Evolutionary conservation across 1,284 basidiomycete species (phyloP).

Genomic region (Ceratobasidium sp.): DNA sequence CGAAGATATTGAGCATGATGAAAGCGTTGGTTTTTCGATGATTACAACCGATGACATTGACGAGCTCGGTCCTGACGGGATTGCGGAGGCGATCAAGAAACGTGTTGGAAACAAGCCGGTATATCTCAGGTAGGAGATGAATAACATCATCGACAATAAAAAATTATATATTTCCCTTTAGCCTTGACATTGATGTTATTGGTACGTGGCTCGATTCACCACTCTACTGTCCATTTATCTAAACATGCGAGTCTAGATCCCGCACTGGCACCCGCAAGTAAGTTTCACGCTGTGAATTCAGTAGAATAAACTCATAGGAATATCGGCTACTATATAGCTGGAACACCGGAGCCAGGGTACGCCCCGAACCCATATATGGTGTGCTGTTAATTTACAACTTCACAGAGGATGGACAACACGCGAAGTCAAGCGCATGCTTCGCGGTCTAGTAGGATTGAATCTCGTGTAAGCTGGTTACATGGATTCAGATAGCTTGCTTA

Average conservation of each 20-base stretch:
- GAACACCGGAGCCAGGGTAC: slow-evolving; percentile 78
- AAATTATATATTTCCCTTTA: neutral
- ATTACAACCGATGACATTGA: slow-evolving; percentile 42
- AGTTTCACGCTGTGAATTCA: slow-evolving; percentile 50
- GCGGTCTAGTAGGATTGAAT: slow-evolving; percentile 77
- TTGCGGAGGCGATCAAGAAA: slow-evolving; percentile 60
- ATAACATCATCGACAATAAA: neutral
- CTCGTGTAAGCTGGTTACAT: slow-evolving; percentile 64
- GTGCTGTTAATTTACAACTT: neutral
- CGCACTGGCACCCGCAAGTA: slow-evolving; percentile 78
- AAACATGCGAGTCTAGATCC: slow-evolving; percentile 61
- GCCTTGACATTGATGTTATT: slow-evolving; percentile 80
- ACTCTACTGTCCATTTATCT: slow-evolving; percentile 51
- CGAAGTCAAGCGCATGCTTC: slow-evolving; percentile 78
- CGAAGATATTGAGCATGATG: slow-evolving; percentile 67
- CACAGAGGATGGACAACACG: slow-evolving; percentile 73
- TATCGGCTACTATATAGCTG: slow-evolving; percentile 55
- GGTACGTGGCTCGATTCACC: slow-evolving; percentile 52
- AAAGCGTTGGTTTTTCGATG: slow-evolving; percentile 37
- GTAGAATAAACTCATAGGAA: neutral
- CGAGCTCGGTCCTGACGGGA: slow-evolving; percentile 38
- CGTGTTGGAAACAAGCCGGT: slow-evolving; percentile 74
- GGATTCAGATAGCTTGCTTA: neutral
- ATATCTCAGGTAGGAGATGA: slow-evolving; percentile 65
- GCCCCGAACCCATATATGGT: neutral